Evolutionary conservation across 768 basidiomycete genomes (phyloP).

Genomic region (Suillus placidus): DNA sequence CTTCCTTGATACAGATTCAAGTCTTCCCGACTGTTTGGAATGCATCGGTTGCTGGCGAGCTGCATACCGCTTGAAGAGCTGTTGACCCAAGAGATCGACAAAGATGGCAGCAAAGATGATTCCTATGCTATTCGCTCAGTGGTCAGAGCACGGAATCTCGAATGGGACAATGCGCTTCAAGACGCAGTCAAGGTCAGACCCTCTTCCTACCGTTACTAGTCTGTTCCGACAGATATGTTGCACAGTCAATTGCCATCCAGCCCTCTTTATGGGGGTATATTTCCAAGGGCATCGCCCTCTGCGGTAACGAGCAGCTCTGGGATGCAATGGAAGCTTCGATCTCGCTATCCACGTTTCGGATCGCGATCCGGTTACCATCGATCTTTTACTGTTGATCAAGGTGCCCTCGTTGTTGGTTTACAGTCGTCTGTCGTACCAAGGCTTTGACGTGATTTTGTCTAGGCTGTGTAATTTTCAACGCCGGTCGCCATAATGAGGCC

Average conservation of each 20-base stretch:
- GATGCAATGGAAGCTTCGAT: neutral
- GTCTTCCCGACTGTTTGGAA: neutral
- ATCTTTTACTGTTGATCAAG: neutral
- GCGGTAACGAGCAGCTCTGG: neutral
- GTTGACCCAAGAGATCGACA: neutral
- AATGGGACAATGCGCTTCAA: constrained; percentile 1
- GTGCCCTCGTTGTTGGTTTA: neutral
- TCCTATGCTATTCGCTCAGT: neutral
- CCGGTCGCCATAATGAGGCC: neutral
- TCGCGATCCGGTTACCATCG: neutral
- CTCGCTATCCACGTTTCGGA: neutral
- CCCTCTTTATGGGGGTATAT: neutral
- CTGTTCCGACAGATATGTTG: neutral
- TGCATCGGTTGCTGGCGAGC: neutral
- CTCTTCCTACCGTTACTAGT: neutral
- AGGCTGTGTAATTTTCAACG: neutral
- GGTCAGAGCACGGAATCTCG: neutral
- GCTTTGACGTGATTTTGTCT: neutral
- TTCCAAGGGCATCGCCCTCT: neutral
- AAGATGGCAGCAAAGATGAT: neutral
- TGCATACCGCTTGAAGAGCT: neutral
- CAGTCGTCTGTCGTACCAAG: neutral
- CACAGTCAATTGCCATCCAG: neutral
- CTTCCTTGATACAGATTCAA: neutral
- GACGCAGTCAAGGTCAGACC: neutral